Percentiles rank a stretch among this genome's conserved stretches.
phyloP scores from a whole-genome alignment of 2,329 filamentous ascomycete genomes.

The Neoarthrinium moseri region DNA sequence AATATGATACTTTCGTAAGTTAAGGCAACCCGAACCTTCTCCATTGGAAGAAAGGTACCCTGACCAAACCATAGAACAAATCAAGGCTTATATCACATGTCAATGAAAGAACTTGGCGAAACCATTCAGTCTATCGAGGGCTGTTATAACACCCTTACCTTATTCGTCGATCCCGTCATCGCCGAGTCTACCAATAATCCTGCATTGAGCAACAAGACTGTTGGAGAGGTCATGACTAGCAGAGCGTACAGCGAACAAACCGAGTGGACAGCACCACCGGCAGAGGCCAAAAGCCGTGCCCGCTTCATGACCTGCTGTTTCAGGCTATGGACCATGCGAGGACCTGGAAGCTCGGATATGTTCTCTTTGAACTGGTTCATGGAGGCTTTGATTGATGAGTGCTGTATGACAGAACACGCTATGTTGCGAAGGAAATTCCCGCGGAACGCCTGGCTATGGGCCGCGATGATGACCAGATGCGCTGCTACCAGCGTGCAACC shows the following conservation, averaged over 20 bases:
- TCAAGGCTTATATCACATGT: constrained; percentile 18
- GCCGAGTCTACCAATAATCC: constrained; percentile 8
- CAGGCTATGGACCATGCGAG: constrained; percentile 18
- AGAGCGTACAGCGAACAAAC: constrained; percentile 12
- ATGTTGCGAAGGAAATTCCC: constrained; percentile 20
- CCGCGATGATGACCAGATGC: constrained; percentile 19
- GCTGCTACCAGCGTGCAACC: constrained; percentile 19
- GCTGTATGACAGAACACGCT: constrained; percentile 17
- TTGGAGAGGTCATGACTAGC: constrained; percentile 14
- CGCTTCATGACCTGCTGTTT: constrained; percentile 21
- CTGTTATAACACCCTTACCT: background rate
- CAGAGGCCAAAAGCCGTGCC: constrained; percentile 19
- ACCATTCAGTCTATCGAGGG: constrained; percentile 14
- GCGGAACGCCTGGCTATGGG: constrained; percentile 21
- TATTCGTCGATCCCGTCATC: background rate
- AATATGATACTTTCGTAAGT: constrained; percentile 19
- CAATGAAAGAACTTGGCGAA: constrained; percentile 16
- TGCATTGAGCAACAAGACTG: constrained; percentile 15
- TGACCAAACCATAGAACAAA: constrained; percentile 13
- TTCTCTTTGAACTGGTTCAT: constrained; percentile 23
- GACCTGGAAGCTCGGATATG: constrained; percentile 17
- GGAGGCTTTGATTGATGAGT: constrained; percentile 20
- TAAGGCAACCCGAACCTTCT: background rate
- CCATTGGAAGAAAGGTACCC: background rate
- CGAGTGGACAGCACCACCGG: constrained; percentile 13